phyloP scores from a whole-genome alignment of 2,329 filamentous ascomycete species.

The Colletotrichum camelliae region DNA sequence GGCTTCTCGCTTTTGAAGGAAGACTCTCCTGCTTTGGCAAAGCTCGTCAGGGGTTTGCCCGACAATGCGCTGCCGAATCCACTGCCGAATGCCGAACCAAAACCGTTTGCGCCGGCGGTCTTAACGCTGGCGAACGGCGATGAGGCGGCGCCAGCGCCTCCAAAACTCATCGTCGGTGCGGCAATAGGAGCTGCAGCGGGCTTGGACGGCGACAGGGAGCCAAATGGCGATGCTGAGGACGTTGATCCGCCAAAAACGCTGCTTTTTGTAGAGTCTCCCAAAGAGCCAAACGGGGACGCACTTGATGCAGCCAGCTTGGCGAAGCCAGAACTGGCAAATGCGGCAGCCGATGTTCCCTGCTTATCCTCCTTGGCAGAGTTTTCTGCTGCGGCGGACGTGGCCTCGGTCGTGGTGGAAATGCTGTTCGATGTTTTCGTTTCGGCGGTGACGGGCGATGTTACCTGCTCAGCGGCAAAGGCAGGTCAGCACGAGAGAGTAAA shows the following conservation, averaged over 20 bases:
- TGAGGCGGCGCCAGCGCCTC: conserved; percentile 35
- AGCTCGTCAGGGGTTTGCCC: conserved; percentile 64
- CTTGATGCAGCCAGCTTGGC: conserved; percentile 67
- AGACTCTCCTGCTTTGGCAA: conserved; percentile 67
- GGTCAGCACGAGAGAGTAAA: not conserved
- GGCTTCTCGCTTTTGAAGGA: conserved; percentile 63
- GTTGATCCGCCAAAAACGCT: conserved; percentile 50
- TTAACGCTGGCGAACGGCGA: conserved; percentile 56
- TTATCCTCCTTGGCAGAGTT: conserved; percentile 16
- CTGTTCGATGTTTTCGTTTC: not conserved
- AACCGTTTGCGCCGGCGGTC: conserved; percentile 45
- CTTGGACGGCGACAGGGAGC: conserved; percentile 28
- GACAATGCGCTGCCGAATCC: conserved; percentile 50
- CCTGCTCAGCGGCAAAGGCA: not conserved
- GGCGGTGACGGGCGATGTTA: not conserved
- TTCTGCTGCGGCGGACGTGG: conserved; percentile 27
- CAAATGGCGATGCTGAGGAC: conserved; percentile 33
- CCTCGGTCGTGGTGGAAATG: conserved; percentile 23
- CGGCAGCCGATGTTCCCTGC: conserved; percentile 56
- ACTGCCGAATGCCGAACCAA: conserved; percentile 48
- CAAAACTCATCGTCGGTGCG: conserved; percentile 56
- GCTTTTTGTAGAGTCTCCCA: conserved; percentile 51
- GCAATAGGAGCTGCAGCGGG: conserved; percentile 32
- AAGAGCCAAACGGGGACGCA: conserved; percentile 67
- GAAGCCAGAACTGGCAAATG: conserved; percentile 73